Evolutionary conservation across 1,139 yeast species (phyloP), one percentile per base, ranked within the genome.

Genomic region (Tardiomyces digboiensis): DNA sequence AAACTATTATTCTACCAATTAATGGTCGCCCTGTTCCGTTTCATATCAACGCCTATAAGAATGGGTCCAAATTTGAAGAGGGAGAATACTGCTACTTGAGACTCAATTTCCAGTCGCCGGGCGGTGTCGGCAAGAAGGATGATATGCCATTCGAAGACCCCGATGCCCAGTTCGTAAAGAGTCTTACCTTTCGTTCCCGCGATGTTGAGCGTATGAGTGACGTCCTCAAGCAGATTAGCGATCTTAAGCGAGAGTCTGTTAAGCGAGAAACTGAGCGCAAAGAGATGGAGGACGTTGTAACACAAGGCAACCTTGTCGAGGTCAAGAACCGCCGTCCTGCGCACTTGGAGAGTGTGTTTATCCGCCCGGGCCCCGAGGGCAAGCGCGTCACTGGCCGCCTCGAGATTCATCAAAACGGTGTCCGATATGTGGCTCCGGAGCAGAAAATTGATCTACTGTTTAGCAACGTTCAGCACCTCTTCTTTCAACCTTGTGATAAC

Each of bases 21-120:
- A 79, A 83, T 57, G 98, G 98, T 49, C 77, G 98, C 59, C 97
- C 98, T 2, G 98, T 93, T 42, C 98, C 98, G 22, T 89, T 91
- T 72, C 98, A 91, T 62, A 88, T 91, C 57, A 87, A 88, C 60
- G 73, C 97, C 7, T 89, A 86, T 66, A 91, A 89, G 61, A 89
- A 87, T 62, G 97, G 97, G 42, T 84, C 95, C 20, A 91, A 88
- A 59, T 87, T 83, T 53, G 98, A 91, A 59, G 98, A 93, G 68
- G 97, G 97, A 40, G 97, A 89, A 53, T 88, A 76, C 62, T 89
- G 95, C 1, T 89, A 86, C 59, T 66, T 91, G 57, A 78, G 98
- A 64, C 74, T 91, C 57, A 91, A 91, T 63, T 88, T 91, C 71
- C 82, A 89, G 62, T 82, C 96, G 1, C 98, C 98, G 0, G 97